Percentiles rank a stretch among this genome's conserved stretches.
phyloP scores from a whole-genome alignment of 1,139 yeast species.

The Taiozyma sp. region DNA sequence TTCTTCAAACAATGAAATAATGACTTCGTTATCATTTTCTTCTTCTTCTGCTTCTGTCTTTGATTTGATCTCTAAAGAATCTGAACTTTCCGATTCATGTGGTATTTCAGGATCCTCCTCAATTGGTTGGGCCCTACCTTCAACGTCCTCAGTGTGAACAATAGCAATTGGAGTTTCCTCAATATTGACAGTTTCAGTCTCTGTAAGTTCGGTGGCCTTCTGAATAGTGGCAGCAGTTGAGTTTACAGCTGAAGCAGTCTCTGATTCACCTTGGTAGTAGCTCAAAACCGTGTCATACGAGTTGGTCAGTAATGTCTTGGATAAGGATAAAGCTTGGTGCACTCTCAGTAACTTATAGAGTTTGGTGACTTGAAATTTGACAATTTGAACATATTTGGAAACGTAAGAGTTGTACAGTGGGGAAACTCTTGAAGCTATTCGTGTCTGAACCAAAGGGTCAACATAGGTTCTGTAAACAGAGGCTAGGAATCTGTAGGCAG shows the following conservation, averaged over 20 bases:
- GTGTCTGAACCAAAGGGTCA: neutral
- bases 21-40: slow-evolving; percentile 4
- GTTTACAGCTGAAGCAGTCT: slow-evolving; percentile 1
- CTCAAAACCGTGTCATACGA: slow-evolving; percentile 13
- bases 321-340: slow-evolving; percentile 11
- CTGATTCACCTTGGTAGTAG: slow-evolving; percentile 2
- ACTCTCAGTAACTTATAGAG: slow-evolving; percentile 15
- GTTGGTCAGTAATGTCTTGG: slow-evolving; percentile 10
- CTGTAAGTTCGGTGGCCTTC: neutral
- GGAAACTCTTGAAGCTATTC: neutral
- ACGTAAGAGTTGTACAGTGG: slow-evolving; percentile 9
- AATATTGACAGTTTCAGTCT: neutral
- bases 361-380: slow-evolving; percentile 4
- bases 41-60: neutral
- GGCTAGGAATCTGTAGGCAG: neutral
- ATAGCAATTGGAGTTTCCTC: neutral
- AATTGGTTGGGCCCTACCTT: neutral
- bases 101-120: slow-evolving; percentile 3
- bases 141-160: neutral
- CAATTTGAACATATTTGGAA: slow-evolving; percentile 4
- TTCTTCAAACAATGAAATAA: slow-evolving; percentile 19
- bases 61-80: slow-evolving; percentile 2
- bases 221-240: slow-evolving; percentile 1
- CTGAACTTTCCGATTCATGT: neutral
- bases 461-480: neutral